Conservation (phyloP, 2,329 filamentous ascomycete genomes). For the Tolypocladium nubicola region DNA sequence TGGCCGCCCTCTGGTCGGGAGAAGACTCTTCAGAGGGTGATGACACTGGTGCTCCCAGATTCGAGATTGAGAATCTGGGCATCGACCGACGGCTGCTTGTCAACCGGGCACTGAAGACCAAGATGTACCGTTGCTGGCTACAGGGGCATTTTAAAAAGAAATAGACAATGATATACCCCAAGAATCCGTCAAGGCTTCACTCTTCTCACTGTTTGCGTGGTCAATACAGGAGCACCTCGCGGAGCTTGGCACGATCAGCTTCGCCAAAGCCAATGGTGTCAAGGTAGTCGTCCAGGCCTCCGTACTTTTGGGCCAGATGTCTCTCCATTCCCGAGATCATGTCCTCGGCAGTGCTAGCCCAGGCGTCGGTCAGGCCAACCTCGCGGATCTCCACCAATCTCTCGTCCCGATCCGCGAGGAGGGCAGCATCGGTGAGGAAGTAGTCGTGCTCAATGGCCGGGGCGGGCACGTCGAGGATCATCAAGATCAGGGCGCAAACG, state of each 20-base stretch:
- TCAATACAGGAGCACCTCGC: slow-evolving; percentile 32
- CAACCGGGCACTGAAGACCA: slow-evolving; percentile 79
- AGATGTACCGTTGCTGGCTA: slow-evolving; percentile 98
- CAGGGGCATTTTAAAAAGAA: slow-evolving; percentile 72
- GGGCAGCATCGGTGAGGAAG: slow-evolving; percentile 46
- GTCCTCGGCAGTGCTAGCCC: slow-evolving; percentile 52
- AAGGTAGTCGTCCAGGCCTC: slow-evolving; percentile 57
- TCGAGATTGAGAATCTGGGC: slow-evolving; percentile 69
- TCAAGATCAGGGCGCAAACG: slow-evolving; percentile 54
- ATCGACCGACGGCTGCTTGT: slow-evolving; percentile 84
- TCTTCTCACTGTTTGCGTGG: background rate
- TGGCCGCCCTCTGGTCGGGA: slow-evolving; percentile 67
- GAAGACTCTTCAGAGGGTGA: slow-evolving; percentile 13
- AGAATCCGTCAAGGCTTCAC: background rate
- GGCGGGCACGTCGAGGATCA: slow-evolving; percentile 48
- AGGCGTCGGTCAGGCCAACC: slow-evolving; percentile 65
- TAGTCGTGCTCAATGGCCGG: slow-evolving; percentile 64
- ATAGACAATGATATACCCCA: slow-evolving; percentile 22
- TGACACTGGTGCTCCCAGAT: slow-evolving; percentile 24
- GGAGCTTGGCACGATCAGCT: slow-evolving; percentile 28
- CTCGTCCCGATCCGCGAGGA: slow-evolving; percentile 50
- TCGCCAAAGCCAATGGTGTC: slow-evolving; percentile 46
- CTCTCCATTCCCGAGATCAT: slow-evolving; percentile 50
- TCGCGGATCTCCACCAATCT: slow-evolving; percentile 57
- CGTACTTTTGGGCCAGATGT: slow-evolving; percentile 52